Conservation (phyloP, 371 early-diverging fungal genomes). For the Mortierella polycephala region DNA sequence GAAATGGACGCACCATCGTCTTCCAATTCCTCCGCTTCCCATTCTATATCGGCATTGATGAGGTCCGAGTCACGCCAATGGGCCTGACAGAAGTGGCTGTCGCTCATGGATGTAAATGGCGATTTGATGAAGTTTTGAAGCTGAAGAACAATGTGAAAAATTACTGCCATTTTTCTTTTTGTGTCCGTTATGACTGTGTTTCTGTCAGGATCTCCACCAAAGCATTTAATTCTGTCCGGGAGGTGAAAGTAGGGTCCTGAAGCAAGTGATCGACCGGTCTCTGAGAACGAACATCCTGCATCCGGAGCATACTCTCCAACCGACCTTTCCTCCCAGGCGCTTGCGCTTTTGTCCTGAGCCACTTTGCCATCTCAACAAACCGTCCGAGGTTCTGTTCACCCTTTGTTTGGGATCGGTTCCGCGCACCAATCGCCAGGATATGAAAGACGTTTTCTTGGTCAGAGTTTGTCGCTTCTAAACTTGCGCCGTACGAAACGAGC, state of each 20-base stretch:
- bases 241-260: background rate
- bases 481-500: conserved; percentile 47
- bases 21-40: conserved; percentile 37
- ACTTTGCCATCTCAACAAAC: conserved; percentile 23
- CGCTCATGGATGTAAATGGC: conserved; percentile 36
- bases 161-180: no score
- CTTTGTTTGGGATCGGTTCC: background rate
- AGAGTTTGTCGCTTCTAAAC: conserved; percentile 12
- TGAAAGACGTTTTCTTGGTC: conserved; percentile 46
- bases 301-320: conserved; percentile 19
- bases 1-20: conserved; percentile 26
- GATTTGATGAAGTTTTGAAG: background rate
- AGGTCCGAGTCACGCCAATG: conserved; percentile 52
- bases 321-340: conserved; percentile 1
- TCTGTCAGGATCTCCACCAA: no score
- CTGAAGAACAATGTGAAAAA: conserved; percentile 2
- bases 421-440: conserved; percentile 23
- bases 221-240: no score
- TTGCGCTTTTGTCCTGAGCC: conserved; percentile 20
- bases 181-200: no score
- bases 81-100: conserved; percentile 44
- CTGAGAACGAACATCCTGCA: conserved; percentile 17
- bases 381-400: background rate
- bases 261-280: conserved; percentile 9
- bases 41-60: conserved; percentile 34